Percentiles rank a stretch among this genome's conserved stretches.
Evolutionary conservation across 306 rosid genomes (phyloP).

Genomic region (Cucurbita argyrosperma): DNA sequence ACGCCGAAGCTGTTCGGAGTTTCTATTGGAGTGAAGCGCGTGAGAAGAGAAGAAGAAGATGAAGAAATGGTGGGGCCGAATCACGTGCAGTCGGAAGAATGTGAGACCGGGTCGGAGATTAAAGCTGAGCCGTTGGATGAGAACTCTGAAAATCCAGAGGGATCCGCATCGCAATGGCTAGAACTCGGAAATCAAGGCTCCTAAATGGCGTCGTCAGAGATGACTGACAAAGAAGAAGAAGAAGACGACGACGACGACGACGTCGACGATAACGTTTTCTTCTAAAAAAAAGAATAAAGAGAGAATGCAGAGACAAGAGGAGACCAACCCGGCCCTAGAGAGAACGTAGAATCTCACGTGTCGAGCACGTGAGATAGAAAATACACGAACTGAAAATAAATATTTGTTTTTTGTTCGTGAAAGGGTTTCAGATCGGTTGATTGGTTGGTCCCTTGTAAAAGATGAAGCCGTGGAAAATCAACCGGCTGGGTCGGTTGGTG

Average conservation of each 20-base stretch:
- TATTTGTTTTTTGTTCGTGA: background rate
- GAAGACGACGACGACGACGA: no score
- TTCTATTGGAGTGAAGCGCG: slow-evolving; percentile 61
- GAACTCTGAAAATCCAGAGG: slow-evolving; percentile 29
- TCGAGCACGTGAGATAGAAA: background rate
- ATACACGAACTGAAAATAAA: background rate
- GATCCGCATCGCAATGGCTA: slow-evolving; percentile 27
- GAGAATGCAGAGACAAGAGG: background rate
- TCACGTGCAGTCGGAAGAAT: slow-evolving; percentile 21
- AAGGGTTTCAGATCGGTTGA: background rate
- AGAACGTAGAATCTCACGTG: background rate
- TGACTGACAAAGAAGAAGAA: background rate
- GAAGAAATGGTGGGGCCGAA: slow-evolving; percentile 22
- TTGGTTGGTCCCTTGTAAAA: background rate
- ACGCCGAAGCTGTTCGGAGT: slow-evolving; percentile 71
- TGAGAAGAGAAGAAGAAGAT: slow-evolving; percentile 29
- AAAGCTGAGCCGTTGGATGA: slow-evolving; percentile 56
- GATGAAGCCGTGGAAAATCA: background rate
- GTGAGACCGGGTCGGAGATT: slow-evolving; percentile 7
- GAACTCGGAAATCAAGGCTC: slow-evolving; percentile 36
- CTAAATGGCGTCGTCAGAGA: background rate
- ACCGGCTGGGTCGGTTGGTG: background rate
- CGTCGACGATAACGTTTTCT: background rate
- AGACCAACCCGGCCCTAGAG: background rate
- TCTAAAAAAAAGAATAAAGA: background rate